Percentiles rank a stretch among this genome's conserved stretches.
These are phyloP conservation scores for Didymella glomerata DNA, from an alignment of 2,329 filamentous ascomycete species.

Conservation along the genomic window DNA sequence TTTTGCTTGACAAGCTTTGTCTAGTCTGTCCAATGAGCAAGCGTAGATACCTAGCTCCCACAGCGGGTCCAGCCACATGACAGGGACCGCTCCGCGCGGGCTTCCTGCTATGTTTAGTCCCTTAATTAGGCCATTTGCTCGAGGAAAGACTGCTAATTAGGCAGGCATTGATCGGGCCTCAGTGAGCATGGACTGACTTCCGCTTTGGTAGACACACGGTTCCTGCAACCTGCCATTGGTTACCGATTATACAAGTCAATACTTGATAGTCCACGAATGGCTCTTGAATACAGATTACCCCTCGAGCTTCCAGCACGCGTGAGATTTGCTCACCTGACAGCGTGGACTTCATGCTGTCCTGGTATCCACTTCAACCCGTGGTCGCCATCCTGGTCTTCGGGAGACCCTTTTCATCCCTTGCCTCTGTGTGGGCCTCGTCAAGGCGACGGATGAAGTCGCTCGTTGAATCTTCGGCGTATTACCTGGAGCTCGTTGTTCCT, in stretches of 20 bases:
- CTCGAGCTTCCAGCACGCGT: constrained; percentile 31
- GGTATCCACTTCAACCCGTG: constrained; percentile 16
- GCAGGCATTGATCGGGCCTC: constrained; percentile 14
- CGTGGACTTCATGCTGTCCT: constrained; percentile 30
- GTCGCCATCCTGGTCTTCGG: constrained; percentile 30
- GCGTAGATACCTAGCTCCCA: constrained; percentile 33
- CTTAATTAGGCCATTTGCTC: constrained; percentile 41
- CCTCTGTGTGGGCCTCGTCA: constrained; percentile 19
- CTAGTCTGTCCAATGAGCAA: constrained; percentile 44
- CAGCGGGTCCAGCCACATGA: constrained; percentile 29
- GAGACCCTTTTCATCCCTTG: constrained; percentile 22
- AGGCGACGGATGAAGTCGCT: constrained; percentile 4
- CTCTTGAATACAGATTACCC: constrained; percentile 42
- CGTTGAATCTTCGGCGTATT: constrained; percentile 15
- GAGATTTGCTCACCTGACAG: constrained; percentile 47
- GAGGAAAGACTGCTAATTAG: constrained; percentile 48
- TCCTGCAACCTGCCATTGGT: constrained; percentile 37
- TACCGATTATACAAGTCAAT: constrained; percentile 48
- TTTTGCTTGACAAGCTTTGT: constrained; percentile 51
- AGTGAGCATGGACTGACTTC: constrained; percentile 31
- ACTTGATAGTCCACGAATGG: constrained; percentile 48
- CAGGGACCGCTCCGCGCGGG: constrained; percentile 34
- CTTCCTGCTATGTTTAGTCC: constrained; percentile 42
- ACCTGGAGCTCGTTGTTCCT: background rate
- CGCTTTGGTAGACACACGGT: constrained; percentile 27